phyloP scores from a whole-genome alignment of 2,329 filamentous ascomycete genomes.

The Tricladium varicosporioides region DNA sequence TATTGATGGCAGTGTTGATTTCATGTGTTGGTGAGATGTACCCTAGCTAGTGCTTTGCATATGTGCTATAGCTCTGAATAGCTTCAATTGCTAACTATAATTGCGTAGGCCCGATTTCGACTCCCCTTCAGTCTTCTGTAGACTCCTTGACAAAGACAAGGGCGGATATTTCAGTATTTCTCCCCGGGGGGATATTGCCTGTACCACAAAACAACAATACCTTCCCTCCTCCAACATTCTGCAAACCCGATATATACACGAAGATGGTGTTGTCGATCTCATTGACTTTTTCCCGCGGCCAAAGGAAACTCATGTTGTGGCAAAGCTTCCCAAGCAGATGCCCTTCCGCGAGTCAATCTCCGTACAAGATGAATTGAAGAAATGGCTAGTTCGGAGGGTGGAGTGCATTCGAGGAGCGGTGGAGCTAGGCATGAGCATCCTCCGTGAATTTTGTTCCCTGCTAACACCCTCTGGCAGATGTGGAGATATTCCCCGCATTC shows the following conservation, averaged over 20 bases:
- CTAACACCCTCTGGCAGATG: constrained; percentile 39
- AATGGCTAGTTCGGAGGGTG: constrained; percentile 68
- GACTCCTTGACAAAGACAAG: constrained; percentile 70
- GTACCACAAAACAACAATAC: constrained; percentile 76
- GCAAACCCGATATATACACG: constrained; percentile 74
- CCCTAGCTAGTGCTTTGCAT: neutral
- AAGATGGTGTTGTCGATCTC: constrained; percentile 70
- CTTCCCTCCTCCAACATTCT: constrained; percentile 72
- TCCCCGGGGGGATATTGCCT: constrained; percentile 48
- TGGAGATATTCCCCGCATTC: constrained; percentile 72
- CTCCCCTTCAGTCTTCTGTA: constrained; percentile 72
- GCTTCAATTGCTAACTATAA: neutral
- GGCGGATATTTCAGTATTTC: constrained; percentile 71
- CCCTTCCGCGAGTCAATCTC: constrained; percentile 52
- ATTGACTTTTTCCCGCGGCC: constrained; percentile 76
- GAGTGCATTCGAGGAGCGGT: constrained; percentile 70
- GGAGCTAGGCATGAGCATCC: constrained; percentile 48
- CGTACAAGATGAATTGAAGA: constrained; percentile 63
- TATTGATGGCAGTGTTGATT: constrained; percentile 72
- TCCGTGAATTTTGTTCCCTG: constrained; percentile 1
- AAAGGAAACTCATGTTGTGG: constrained; percentile 53
- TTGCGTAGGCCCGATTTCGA: constrained; percentile 69
- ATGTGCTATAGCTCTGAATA: neutral
- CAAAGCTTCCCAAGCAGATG: constrained; percentile 46
- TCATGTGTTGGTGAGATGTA: constrained; percentile 67